Evolutionary conservation across 805 yeast species (phyloP), one percentile per base, ranked within the genome.

Genomic region (Kuraishia floccosa): DNA sequence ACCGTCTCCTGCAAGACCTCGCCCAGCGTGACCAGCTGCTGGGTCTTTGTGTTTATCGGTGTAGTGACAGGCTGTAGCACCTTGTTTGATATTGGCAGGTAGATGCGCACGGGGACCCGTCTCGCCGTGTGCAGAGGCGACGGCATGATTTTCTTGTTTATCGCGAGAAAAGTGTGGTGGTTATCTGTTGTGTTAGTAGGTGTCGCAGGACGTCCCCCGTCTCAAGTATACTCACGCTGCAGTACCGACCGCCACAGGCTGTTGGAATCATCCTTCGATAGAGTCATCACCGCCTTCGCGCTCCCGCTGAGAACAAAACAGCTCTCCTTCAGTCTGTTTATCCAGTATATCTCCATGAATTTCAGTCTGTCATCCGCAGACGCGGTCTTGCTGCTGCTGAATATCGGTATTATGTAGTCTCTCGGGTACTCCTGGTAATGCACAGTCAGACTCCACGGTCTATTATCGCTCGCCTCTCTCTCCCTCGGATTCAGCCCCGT

Each of bases 291-390:
- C 2, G 74, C 66, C 37, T 80, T 84, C 5, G 94, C 66, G n/a
- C 72, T 68, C 0, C 94, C 94, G 39, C 77, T 73, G 23, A 81
- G 50, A 0, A 85, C 71, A 44, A 65, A 84, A 43, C 85, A 74
- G 4, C 85, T 68, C 46, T 89, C 96, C 44, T 91, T 89, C 47
- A 85, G 55, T 36, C 75, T 85, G 47, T 89, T 86, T 37, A 76
- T 56, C 77, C 91, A 76, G 30, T 70, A 64, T 30, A 64, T 68
- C 27, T 53, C 62, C 35, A 72, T 39, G 9, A 61, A 46, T 16
- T 43, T 37, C 6, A 35, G 13, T 10, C 34, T 16, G 6, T n/a
- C 14, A 7, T 24, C 28, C 13, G 24, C 24, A 19, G 27, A 24
- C 10, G 25, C 17, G 8, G 17, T 8, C 9, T 18, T 20, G n/a